Evolutionary conservation across 768 basidiomycete species (phyloP), one percentile per base, ranked within the genome.

Genomic region (Rhodosporidiobolus odoratus): DNA sequence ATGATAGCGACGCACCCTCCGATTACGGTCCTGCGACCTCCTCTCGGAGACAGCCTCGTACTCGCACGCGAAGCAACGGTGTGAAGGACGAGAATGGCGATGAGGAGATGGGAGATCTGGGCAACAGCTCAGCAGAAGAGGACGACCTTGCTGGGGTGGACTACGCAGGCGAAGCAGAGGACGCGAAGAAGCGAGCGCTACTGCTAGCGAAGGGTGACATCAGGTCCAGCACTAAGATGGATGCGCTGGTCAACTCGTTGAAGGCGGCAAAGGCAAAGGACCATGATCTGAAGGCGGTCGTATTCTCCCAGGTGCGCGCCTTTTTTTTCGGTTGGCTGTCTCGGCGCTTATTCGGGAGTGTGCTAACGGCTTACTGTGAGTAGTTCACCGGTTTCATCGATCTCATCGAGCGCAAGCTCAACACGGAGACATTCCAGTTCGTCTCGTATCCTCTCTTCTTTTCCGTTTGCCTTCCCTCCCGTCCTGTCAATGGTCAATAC

Each of bases 321-420:
- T n/a, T 34, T 5, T 25, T 8, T 12, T 2, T 61, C 23, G 2
- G 15, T 30, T 12, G 38, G 8, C 7, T 12, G 17, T 21, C 3
- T 21, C 5, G 0, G 1, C 43, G 2, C 4, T 53, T 12, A 9
- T 12, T 32, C 2, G 41, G 53, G 47, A 58, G 4, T 19, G 2
- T 30, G 13, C 12, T 23, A 5, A 4, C n/a, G 27, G 30, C 47
- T n/a, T 5, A 1, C 34, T 17, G 34, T 40, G 41, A n/a, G 48
- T 90, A 94, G 75, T 93, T 93, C 74, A 94, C 92, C 0, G 86
- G 86, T 34, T 95, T 93, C 79, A 80, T 95, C 65, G 89, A 92
- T 76, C 82, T 94, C 25, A 91, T 94, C 65, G 86, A 91, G 75
- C 78, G 81, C 2, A 86, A 84, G 7, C 81, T 94, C 63, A 83